A percentile compares a stretch with the other conserved stretches of the same genome.
phyloP scores from a whole-genome alignment of 2,329 filamentous ascomycete genomes.

The Fusarium chaquense region DNA sequence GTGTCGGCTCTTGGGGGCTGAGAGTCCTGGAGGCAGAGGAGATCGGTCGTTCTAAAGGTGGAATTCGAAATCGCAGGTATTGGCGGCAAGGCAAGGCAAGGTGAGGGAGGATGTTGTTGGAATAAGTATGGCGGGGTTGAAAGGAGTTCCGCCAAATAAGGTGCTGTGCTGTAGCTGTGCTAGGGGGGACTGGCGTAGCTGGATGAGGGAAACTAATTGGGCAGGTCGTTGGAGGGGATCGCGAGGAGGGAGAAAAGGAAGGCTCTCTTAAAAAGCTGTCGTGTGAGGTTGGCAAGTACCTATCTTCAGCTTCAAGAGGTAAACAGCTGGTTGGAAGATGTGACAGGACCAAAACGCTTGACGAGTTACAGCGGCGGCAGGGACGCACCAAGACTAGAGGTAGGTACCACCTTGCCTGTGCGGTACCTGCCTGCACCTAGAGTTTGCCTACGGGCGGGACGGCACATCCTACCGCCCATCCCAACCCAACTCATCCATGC shows the following conservation, averaged over 20 bases:
- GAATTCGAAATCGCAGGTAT: slow-evolving; percentile 31
- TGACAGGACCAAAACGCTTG: slow-evolving; percentile 41
- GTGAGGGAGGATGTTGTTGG: slow-evolving; percentile 25
- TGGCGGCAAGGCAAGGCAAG: slow-evolving; percentile 37
- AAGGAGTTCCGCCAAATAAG: slow-evolving; percentile 34
- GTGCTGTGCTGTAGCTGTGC: slow-evolving; percentile 22
- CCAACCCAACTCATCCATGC: slow-evolving; percentile 20
- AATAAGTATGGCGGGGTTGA: slow-evolving; percentile 45
- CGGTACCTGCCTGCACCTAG: slow-evolving; percentile 34
- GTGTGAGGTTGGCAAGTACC: slow-evolving; percentile 21
- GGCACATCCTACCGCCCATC: slow-evolving; percentile 27
- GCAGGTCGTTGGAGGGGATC: slow-evolving; percentile 22
- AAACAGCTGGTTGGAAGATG: slow-evolving; percentile 33
- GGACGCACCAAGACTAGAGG: slow-evolving; percentile 21
- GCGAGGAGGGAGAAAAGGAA: slow-evolving; percentile 6
- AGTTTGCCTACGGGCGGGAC: slow-evolving; percentile 19
- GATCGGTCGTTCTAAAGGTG: slow-evolving; percentile 37
- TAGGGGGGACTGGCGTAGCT: slow-evolving; percentile 34
- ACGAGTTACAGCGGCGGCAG: slow-evolving; percentile 35
- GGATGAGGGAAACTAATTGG: slow-evolving; percentile 23
- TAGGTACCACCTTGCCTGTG: neutral
- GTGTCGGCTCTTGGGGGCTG: slow-evolving; percentile 35
- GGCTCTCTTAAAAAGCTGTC: neutral
- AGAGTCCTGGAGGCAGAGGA: slow-evolving; percentile 16
- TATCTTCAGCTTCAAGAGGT: slow-evolving; percentile 35